Base-by-base conservation (phyloP, 345 rosid species). In the Passiflora organensis region DNA sequence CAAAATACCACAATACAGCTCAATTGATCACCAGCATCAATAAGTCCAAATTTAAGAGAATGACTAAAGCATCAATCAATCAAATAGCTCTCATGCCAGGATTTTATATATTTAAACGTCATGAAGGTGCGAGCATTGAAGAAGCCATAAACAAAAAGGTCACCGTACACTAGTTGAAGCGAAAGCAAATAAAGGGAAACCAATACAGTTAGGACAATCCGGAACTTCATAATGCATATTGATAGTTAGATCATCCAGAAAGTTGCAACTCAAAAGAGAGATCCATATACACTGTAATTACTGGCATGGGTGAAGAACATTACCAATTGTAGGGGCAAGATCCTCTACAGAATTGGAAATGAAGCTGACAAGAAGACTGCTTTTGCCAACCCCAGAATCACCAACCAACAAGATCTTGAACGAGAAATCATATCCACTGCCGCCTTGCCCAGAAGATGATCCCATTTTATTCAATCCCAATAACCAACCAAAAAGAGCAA, bases 341-440 rank as follows among this genome's bases (percentile, higher is more conserved):
- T 82, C 91, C 60, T 81, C 91, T 6, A 66, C 72, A 22, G 95
- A 69, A 56, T 57, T 60, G 43, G 96, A 86, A 71, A 91, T 91
- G 88, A 91, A 91, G 75, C 93, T 88, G 45, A 91, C 89, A 77
- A 88, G 96, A 58, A 91, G 86, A 56, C 96, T 84, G 70, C 98
- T 91, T 76, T 91, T 91, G 60, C 98, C 98, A 58, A 91, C 98
- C 48, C 84, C 88, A 10, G 98, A 88, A 71, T 88, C 98, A 15
- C 98, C 98, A 59, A 91, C 86, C 82, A 91, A 79, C 84, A 91
- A 65, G 87, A 91, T 82, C 89, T 88, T 91, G 80, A 91, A 91
- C 0, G 98, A 88, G 49, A 88, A 85, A 80, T 91, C 96, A 55
- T 75, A 76, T 38, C 32, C 52, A 53, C 82, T 77, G 58, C 82